A percentile compares a stretch with the other conserved stretches of the same genome.
Conservation (phyloP, 228 moss, liverwort and hornwort genomes). For the Sphagnum fallax region DNA sequence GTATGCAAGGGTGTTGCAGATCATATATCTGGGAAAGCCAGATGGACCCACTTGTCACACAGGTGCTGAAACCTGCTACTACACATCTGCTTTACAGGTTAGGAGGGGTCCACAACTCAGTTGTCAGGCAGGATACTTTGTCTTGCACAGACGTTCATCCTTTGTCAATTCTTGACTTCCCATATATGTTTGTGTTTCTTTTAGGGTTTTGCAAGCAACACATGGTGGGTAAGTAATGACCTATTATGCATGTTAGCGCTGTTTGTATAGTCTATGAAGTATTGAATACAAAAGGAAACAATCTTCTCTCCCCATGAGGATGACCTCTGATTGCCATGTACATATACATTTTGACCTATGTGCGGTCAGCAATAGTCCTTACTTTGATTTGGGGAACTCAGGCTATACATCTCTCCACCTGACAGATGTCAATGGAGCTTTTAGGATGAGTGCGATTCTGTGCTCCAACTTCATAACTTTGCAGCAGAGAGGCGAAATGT, state of each 20-base stretch:
- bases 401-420: too few species aligned
- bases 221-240: too few species aligned
- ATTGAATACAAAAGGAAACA: not conserved
- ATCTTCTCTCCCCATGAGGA: not conserved
- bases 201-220: too few species aligned
- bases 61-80: constrained; percentile 94
- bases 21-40: constrained; percentile 84
- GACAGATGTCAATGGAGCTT: too few species aligned
- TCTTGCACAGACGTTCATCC: not conserved
- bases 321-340: too few species aligned
- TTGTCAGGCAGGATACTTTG: constrained; percentile 10
- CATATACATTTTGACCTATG: too few species aligned
- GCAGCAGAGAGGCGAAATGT: too few species aligned
- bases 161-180: not conserved
- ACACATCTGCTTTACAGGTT: constrained; percentile 67
- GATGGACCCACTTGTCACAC: constrained; percentile 99
- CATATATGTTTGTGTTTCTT: not conserved
- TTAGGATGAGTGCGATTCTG: too few species aligned
- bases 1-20: constrained; percentile 52
- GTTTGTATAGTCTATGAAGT: not conserved
- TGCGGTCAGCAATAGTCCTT: too few species aligned
- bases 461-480: too few species aligned
- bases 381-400: too few species aligned
- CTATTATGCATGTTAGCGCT: too few species aligned
- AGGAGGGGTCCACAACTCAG: constrained; percentile 2